Conservation (phyloP, 345 rosid species). For the Gossypium ekmanianum region DNA sequence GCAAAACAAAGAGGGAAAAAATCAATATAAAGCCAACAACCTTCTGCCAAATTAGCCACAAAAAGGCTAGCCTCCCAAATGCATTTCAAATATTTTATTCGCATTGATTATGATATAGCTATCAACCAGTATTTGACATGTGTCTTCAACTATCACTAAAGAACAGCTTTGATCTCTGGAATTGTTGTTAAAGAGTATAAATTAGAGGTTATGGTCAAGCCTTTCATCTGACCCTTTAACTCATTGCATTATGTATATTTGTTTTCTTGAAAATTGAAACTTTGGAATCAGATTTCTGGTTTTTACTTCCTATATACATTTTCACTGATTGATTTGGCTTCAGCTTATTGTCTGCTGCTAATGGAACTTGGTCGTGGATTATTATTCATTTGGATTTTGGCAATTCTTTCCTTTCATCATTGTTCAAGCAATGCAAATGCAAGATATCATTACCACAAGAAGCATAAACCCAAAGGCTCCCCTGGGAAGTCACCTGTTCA, state of each 20-base stretch:
- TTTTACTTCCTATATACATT: slow-evolving; percentile 4
- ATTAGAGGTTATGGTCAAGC: slow-evolving; percentile 10
- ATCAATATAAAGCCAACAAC: too few relatives aligned
- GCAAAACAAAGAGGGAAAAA: too few relatives aligned
- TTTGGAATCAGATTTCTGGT: not conserved
- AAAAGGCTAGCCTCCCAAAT: too few relatives aligned
- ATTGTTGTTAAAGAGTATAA: slow-evolving; percentile 29
- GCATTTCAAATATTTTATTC: not conserved
- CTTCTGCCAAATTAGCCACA: too few relatives aligned
- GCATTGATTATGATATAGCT: not conserved
- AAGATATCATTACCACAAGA: slow-evolving; percentile 69
- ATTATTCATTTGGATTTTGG: slow-evolving; percentile 20
- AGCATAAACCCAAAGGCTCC: slow-evolving; percentile 26
- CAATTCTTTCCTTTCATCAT: slow-evolving; percentile 22
- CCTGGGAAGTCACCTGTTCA: slow-evolving; percentile 19
- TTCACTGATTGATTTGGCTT: slow-evolving; percentile 3
- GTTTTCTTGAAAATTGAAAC: not conserved
- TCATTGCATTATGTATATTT: not conserved
- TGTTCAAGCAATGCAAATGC: slow-evolving; percentile 48
- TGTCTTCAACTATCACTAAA: not conserved
- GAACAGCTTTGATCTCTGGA: not conserved
- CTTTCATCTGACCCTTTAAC: not conserved
- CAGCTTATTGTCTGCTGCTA: not conserved
- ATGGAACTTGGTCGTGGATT: slow-evolving; percentile 34
- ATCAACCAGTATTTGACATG: not conserved